Conservation (phyloP, 148 eudicot species). For the Chenopodium album region DNA sequence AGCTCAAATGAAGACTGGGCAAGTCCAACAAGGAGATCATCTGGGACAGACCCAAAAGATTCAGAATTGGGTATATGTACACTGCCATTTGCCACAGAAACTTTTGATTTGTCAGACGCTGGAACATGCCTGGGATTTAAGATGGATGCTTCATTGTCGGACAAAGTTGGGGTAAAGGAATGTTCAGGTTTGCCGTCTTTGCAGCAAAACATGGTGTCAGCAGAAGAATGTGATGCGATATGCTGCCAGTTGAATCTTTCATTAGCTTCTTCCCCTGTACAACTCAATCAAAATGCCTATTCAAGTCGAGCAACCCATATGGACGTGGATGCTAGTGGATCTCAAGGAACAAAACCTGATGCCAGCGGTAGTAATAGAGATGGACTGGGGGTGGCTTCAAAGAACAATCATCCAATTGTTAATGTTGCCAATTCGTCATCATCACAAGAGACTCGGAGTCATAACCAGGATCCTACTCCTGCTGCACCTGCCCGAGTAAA, state of each 20-base stretch:
- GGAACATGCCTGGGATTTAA: conserved; percentile 55
- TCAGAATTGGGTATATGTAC: conserved; percentile 36
- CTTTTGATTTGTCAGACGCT: conserved; percentile 58
- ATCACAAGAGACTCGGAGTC: conserved; percentile 40
- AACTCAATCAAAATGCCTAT: conserved; percentile 39
- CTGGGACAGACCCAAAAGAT: conserved; percentile 48
- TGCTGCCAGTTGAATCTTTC: conserved; percentile 81
- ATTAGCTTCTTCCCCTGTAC: conserved; percentile 66
- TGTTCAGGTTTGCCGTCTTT: conserved; percentile 40
- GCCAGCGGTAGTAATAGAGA: conserved; percentile 27
- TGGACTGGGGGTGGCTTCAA: conserved; percentile 24
- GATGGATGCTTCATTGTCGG: conserved; percentile 53
- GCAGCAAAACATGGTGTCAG: conserved; percentile 39
- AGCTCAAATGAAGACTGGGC: conserved; percentile 74
- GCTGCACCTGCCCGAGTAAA: conserved; percentile 55
- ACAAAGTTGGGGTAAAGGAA: conserved; percentile 41
- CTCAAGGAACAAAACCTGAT: conserved; percentile 28
- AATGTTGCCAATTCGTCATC: conserved; percentile 25
- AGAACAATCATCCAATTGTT: conserved; percentile 20
- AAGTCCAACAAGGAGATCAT: conserved; percentile 49
- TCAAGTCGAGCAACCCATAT: conserved; percentile 33
- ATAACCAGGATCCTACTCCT: conserved; percentile 41
- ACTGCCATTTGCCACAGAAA: conserved; percentile 48
- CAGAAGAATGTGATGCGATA: conserved; percentile 62
- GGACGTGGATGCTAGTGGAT: conserved; percentile 38